Evolutionary conservation across 2,329 filamentous ascomycete genomes (phyloP).

Genomic region (Huntiella bhutanensis): DNA sequence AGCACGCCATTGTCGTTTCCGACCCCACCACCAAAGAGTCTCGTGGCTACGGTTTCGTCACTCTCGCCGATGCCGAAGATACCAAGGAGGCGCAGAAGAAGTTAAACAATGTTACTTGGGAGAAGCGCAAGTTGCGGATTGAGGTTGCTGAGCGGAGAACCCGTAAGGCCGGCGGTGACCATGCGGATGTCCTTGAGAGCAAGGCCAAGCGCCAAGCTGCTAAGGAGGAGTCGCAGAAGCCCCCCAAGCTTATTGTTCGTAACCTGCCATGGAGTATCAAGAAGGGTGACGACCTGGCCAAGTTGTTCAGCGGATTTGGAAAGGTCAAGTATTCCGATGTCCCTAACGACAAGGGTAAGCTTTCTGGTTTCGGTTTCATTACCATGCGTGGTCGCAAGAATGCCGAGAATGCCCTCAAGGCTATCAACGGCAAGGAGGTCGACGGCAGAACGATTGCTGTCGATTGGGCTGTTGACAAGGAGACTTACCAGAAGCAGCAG

Average conservation of each 20-base stretch:
- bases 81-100: slow-evolving; percentile 63
- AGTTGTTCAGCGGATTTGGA: slow-evolving; percentile 70
- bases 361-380: slow-evolving; percentile 85
- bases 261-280: slow-evolving; percentile 96
- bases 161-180: slow-evolving; percentile 29
- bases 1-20: slow-evolving; percentile 82
- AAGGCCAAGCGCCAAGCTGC: slow-evolving; percentile 36
- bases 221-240: slow-evolving; percentile 37
- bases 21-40: slow-evolving; percentile 75
- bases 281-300: slow-evolving; percentile 57
- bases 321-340: slow-evolving; percentile 79
- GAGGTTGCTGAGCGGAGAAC: slow-evolving; percentile 78
- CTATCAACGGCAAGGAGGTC: slow-evolving; percentile 73
- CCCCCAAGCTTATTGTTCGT: slow-evolving; percentile 67
- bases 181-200: slow-evolving; percentile 21
- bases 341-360: slow-evolving; percentile 55
- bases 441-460: slow-evolving; percentile 80
- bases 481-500: slow-evolving; percentile 56
- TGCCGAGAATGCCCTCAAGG: slow-evolving; percentile 70
- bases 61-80: slow-evolving; percentile 85
- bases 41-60: slow-evolving; percentile 90
- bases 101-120: slow-evolving; percentile 57
- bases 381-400: slow-evolving; percentile 76
- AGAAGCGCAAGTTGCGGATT: slow-evolving; percentile 65
- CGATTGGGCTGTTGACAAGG: slow-evolving; percentile 91